phyloP scores from a whole-genome alignment of 192 early-diverging fungal genomes.

The Podila epicladia region DNA sequence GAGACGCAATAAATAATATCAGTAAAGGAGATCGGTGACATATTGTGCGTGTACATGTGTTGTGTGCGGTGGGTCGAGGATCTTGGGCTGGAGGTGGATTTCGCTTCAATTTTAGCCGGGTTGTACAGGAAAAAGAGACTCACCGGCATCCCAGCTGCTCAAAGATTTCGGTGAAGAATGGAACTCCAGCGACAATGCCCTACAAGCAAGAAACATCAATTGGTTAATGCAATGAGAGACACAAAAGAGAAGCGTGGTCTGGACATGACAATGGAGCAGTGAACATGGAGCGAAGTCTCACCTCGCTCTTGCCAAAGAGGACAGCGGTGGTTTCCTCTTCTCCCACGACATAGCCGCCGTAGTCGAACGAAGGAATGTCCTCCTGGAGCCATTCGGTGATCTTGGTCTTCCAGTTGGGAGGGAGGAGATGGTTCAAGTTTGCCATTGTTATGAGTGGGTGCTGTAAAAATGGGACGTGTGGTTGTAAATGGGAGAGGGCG shows the following conservation, averaged over 20 bases:
- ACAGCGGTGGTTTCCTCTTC: conserved; percentile 83
- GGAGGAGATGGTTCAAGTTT: conserved; percentile 70
- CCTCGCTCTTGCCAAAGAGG: conserved; percentile 85
- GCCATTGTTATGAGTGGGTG: conserved; percentile 14
- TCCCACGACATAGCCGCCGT: conserved; percentile 97
- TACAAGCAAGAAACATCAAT: not conserved
- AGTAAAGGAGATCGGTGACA: not conserved
- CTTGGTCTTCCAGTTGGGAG: conserved; percentile 74
- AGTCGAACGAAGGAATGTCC: conserved; percentile 98
- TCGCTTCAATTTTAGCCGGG: not conserved
- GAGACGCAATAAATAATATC: too few species aligned
- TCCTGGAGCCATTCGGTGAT: conserved; percentile 91
- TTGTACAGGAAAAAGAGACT: conserved; percentile 17
- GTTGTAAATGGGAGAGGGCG: not conserved
- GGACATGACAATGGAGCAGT: not conserved
- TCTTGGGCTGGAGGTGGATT: too few species aligned
- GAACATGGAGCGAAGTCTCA: conserved; percentile 3
- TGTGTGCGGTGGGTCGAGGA: not conserved
- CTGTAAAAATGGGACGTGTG: not conserved
- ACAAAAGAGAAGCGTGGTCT: not conserved
- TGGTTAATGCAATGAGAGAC: not conserved
- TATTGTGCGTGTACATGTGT: not conserved
- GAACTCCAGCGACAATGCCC: conserved; percentile 92
- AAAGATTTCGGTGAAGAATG: conserved; percentile 97
- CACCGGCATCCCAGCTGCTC: conserved; percentile 88